A percentile compares a stretch with the other conserved stretches of the same genome.
phyloP scores from a whole-genome alignment of 2,329 filamentous ascomycete genomes.

The Fusarium bulbicola region DNA sequence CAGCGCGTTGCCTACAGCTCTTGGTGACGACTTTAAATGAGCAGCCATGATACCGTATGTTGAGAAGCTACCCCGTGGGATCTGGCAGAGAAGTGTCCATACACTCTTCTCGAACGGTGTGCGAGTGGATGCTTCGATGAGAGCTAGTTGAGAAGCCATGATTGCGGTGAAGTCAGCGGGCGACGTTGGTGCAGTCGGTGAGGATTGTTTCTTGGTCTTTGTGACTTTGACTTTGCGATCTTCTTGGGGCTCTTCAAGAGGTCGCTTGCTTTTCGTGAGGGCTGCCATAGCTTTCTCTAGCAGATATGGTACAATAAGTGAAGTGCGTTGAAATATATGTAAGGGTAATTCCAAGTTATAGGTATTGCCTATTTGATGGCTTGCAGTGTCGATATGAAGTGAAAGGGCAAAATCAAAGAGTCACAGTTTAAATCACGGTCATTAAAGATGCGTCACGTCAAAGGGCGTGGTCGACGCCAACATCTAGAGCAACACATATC shows the following conservation, averaged over 20 bases:
- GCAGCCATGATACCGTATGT: slow-evolving; percentile 79
- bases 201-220: slow-evolving; percentile 15
- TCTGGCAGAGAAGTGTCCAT: slow-evolving; percentile 78
- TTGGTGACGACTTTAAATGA: slow-evolving; percentile 74
- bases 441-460: slow-evolving; percentile 16
- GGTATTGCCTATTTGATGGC: not conserved
- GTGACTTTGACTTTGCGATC: slow-evolving; percentile 19
- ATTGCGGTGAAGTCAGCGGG: slow-evolving; percentile 1
- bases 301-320: not conserved
- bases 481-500: slow-evolving; percentile 45
- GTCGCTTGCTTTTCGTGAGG: slow-evolving; percentile 33
- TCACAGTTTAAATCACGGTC: slow-evolving; percentile 2
- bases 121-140: slow-evolving; percentile 55
- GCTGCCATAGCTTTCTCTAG: slow-evolving; percentile 19
- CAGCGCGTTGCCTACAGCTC: slow-evolving; percentile 81
- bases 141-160: slow-evolving; percentile 53
- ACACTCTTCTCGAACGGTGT: slow-evolving; percentile 70
- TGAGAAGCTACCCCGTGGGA: slow-evolving; percentile 78
- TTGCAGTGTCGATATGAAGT: not conserved
- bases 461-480: slow-evolving; percentile 37
- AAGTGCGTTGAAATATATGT: not conserved
- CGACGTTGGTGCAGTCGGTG: not conserved
- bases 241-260: slow-evolving; percentile 27
- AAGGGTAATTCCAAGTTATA: not conserved
- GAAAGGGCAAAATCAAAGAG: not conserved